Evolutionary conservation across 2,329 filamentous ascomycete species (phyloP), one percentile per base, ranked within the genome.

Genomic region (Aspergillus costaricaensis): DNA sequence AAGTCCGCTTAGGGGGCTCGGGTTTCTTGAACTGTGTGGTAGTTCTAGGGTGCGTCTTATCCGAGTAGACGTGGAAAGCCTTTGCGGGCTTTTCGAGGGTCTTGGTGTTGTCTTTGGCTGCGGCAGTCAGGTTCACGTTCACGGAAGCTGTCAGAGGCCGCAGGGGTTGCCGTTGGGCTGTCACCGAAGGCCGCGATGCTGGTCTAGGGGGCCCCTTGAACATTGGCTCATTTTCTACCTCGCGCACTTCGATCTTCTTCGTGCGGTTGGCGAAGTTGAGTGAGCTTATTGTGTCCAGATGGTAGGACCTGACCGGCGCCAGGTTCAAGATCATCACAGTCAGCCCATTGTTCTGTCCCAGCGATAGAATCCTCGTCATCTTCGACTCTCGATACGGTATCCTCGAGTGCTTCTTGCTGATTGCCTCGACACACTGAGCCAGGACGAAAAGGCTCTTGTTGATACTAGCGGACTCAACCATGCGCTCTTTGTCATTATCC

Each of bases 301-400:
- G 94, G 73, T 96, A 98, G 68, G 91, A 92, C 63, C 91, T 87
- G n/a, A 96, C 84, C 0, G 95, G 93, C 0, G 94, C 91, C 2
- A 98, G 85, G 71, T 98, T 98, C 39, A 98, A 82, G 60, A 98
- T 95, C 95, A 98, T 98, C 72, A 98, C 86, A 0, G 93, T 97
- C 67, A 96, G 87, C 54, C 95, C 94, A 65, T 96, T 92, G 79
- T 98, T 97, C 79, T 97, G 94, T 2, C 94, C 94, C 8, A 98
- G 79, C 0, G 91, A 94, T 25, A 98, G 79, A 58, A 98, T 97
- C 50, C 94, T 86, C 0, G 95, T 98, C 94, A 98, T 97, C 81
- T 98, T 97, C 57, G 91, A 95, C 74, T 97, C 94, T 59, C 94
- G 85, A 75, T 96, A 98, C 0, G 95, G 94, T 70, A 98, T 94